Evolutionary conservation across 139 green algal genomes (phyloP), one percentile per base, ranked within the genome.

Genomic region (Micractinium sp.): DNA sequence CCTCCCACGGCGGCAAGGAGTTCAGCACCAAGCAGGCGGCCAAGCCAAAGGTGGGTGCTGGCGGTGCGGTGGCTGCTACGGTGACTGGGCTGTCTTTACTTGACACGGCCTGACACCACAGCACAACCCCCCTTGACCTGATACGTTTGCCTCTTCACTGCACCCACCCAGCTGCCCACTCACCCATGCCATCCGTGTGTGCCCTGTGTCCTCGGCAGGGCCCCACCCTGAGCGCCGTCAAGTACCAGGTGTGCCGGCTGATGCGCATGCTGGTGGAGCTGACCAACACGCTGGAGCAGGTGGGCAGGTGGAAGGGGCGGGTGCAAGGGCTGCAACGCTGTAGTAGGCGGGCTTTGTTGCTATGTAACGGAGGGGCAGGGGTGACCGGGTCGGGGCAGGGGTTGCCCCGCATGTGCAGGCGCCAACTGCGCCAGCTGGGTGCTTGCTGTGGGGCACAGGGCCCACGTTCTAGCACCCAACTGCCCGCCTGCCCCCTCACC

Each of bases 221-320:
- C 66, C 82, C 82, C 82, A 87, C 82, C 35, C 82, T 87, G 69
- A 81, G 41, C 39, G 18, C 38, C 25, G 89, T 95, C 53, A 93
- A 92, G 85, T 96, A 96, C 86, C 93, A 96, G 85, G 93, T 97
- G 38, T 92, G 88, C 73, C 90, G 93, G 23, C 92, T 97, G 31
- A 96, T 98, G 90, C 93, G 96, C 73, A 96, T 95, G 91, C 93
- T 98, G 38, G 94, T 98, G 29, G 89, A 94, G 81, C 85, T 97
- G 29, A 96, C 93, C 88, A 86, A 93, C 33, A 97, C 95, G 1
- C 90, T 98, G 80, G 94, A 97, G 67, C 75, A 93, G 60, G 93
- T 86, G 80, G 38, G 35, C 36, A 31, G 19, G 22, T 29, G n/a
- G n/a, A n/a, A n/a, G n/a, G n/a, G 76, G 76, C 18, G 36, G 20